phyloP scores from a whole-genome alignment of 2,329 filamentous ascomycete species.

The Colletotrichum australisinense region DNA sequence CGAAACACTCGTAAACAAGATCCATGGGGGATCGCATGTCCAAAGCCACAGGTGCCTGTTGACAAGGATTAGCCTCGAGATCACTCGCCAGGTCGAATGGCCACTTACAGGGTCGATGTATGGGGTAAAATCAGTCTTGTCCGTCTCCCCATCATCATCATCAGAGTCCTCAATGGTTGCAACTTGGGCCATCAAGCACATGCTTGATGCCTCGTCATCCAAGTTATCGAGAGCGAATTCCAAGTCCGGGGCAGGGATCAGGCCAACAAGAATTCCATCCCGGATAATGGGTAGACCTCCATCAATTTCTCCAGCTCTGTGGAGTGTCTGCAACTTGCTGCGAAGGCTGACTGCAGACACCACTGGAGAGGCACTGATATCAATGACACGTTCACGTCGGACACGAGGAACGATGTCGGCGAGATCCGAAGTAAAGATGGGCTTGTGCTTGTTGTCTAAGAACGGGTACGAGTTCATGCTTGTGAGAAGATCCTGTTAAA shows the following conservation, averaged over 20 bases:
- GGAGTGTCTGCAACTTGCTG: slow-evolving; percentile 82
- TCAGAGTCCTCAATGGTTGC: slow-evolving; percentile 73
- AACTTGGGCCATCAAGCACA: slow-evolving; percentile 85
- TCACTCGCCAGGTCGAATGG: not conserved
- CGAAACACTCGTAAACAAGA: slow-evolving; percentile 95
- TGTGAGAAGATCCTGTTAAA: slow-evolving; percentile 80
- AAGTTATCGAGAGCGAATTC: slow-evolving; percentile 92
- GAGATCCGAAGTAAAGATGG: slow-evolving; percentile 88
- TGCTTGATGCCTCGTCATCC: slow-evolving; percentile 75
- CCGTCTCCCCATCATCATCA: slow-evolving; percentile 61
- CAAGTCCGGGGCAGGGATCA: slow-evolving; percentile 94
- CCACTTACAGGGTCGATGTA: slow-evolving; percentile 85
- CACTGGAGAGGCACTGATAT: slow-evolving; percentile 85
- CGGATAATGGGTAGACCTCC: slow-evolving; percentile 90
- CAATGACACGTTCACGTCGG: slow-evolving; percentile 83
- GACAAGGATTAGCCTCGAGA: not conserved
- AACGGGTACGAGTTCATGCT: slow-evolving; percentile 98
- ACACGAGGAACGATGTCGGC: slow-evolving; percentile 86
- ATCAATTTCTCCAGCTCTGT: slow-evolving; percentile 89
- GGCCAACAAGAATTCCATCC: slow-evolving; percentile 81
- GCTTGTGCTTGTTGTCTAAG: slow-evolving; percentile 95
- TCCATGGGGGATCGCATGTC: slow-evolving; percentile 94
- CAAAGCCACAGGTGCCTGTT: slow-evolving; percentile 82
- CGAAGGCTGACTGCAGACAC: slow-evolving; percentile 83
- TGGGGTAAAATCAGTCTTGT: slow-evolving; percentile 87